These are phyloP conservation scores for Fusarium beomiforme DNA, from an alignment of 2,329 filamentous ascomycete species.

Conservation along the genomic window DNA sequence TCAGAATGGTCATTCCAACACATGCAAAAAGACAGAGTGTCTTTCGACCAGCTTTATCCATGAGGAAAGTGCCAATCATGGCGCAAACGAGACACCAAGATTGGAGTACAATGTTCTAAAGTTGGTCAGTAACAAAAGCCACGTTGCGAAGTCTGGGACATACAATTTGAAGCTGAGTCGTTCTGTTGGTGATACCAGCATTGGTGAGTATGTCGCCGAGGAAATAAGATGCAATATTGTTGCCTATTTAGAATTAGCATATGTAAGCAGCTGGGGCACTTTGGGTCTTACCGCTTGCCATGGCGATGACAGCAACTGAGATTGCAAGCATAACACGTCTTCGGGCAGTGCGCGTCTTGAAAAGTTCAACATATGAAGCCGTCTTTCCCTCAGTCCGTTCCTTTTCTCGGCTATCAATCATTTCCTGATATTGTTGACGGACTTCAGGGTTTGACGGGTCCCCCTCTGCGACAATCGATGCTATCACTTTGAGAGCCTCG, in stretches of 20 bases:
- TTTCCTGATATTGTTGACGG: background rate
- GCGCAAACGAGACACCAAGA: background rate
- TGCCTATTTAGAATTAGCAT: background rate
- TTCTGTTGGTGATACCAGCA: background rate
- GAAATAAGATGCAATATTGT: background rate
- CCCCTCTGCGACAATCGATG: background rate
- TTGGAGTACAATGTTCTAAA: background rate
- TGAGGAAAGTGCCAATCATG: background rate
- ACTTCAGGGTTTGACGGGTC: background rate
- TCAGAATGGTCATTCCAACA: background rate
- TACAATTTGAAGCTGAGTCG: background rate
- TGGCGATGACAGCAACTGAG: background rate
- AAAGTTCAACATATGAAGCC: background rate
- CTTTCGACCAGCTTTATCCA: background rate
- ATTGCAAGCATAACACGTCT: background rate
- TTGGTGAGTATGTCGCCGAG: background rate
- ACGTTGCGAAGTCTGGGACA: fast-evolving
- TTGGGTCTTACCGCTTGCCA: background rate
- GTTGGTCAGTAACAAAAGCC: fast-evolving
- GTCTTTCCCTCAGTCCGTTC: background rate
- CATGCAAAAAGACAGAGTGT: background rate
- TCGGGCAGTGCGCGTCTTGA: background rate
- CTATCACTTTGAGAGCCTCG: background rate
- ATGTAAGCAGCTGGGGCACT: fast-evolving
- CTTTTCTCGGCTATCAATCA: background rate